Evolutionary conservation across 2,329 filamentous ascomycete genomes (phyloP).

Genomic region (Macroventuria anomochaeta): DNA sequence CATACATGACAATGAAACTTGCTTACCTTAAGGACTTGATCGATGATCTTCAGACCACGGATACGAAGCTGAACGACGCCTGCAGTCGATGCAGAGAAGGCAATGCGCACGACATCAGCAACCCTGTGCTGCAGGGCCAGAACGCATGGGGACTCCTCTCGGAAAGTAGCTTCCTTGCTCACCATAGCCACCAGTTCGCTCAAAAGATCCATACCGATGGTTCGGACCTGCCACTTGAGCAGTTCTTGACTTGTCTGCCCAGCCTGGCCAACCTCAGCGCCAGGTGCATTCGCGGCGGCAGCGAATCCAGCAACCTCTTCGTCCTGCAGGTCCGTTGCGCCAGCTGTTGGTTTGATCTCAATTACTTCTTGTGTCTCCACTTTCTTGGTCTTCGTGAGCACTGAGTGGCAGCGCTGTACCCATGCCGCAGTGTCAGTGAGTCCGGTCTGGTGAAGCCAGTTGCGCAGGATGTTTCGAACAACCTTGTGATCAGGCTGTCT

Average conservation of each 20-base stretch:
- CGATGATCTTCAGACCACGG: conserved; percentile 91
- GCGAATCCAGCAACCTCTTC: conserved; percentile 97
- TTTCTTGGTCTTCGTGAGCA: conserved; percentile 84
- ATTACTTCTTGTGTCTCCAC: conserved; percentile 64
- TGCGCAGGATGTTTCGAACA: conserved; percentile 84
- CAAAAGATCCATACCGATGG: conserved; percentile 90
- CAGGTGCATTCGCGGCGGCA: conserved; percentile 67
- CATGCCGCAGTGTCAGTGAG: conserved; percentile 80
- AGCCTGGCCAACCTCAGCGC: conserved; percentile 50
- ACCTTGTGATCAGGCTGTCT: conserved; percentile 75
- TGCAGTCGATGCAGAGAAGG: conserved; percentile 95
- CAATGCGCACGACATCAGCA: conserved; percentile 93
- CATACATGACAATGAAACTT: background rate
- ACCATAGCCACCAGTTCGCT: conserved; percentile 82
- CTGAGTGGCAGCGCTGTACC: conserved; percentile 86
- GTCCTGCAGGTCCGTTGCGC: conserved; percentile 81
- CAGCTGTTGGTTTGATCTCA: conserved; percentile 57
- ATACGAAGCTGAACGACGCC: conserved; percentile 89
- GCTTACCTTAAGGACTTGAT: conserved; percentile 77
- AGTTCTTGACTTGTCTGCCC: conserved; percentile 73
- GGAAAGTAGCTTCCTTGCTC: conserved; percentile 76
- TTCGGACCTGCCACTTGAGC: conserved; percentile 92
- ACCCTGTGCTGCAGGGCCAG: conserved; percentile 80
- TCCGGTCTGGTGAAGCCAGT: conserved; percentile 92
- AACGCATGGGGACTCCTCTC: conserved; percentile 80